Conservation (phyloP, 1,139 yeast genomes). For the Taphrina communis region DNA sequence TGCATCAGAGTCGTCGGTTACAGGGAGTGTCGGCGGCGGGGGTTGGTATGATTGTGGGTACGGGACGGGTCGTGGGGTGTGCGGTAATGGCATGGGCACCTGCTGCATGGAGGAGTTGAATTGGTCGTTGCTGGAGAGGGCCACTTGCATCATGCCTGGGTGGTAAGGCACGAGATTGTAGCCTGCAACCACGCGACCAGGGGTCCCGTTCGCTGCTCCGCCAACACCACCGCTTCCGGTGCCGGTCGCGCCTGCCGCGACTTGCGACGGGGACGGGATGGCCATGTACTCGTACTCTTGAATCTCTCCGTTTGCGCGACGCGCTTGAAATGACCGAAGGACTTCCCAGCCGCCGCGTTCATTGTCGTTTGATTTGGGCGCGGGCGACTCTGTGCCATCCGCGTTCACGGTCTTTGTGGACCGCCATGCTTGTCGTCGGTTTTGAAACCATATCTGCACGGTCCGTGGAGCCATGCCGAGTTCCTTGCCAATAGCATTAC, state of each 20-base stretch:
- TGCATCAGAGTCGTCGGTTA: not conserved
- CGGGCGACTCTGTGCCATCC: constrained; percentile 1
- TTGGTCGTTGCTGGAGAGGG: constrained; percentile 26
- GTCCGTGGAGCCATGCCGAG: constrained; percentile 55
- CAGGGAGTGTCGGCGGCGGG: not conserved
- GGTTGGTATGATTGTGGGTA: not conserved
- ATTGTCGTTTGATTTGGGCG: constrained; percentile 27
- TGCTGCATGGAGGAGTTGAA: constrained; percentile 26
- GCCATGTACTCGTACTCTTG: constrained; percentile 34
- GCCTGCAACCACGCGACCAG: constrained; percentile 2
- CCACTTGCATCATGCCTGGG: constrained; percentile 30
- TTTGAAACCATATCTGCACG: constrained; percentile 55
- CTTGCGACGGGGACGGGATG: constrained; percentile 8
- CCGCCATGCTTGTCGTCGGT: constrained; percentile 53
- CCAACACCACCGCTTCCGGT: not conserved
- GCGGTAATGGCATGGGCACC: constrained; percentile 20
- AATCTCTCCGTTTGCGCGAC: constrained; percentile 36
- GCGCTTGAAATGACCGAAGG: constrained; percentile 31
- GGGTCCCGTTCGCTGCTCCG: constrained; percentile 42
- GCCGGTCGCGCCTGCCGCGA: not conserved
- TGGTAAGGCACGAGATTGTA: constrained; percentile 16
- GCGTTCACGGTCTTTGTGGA: constrained; percentile 48
- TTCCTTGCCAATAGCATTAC: constrained; percentile 52
- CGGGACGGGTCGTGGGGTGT: constrained; percentile 18
- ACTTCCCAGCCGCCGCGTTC: constrained; percentile 42